Conservation (phyloP, 1,139 yeast species). For the Candida sp. region DNA sequence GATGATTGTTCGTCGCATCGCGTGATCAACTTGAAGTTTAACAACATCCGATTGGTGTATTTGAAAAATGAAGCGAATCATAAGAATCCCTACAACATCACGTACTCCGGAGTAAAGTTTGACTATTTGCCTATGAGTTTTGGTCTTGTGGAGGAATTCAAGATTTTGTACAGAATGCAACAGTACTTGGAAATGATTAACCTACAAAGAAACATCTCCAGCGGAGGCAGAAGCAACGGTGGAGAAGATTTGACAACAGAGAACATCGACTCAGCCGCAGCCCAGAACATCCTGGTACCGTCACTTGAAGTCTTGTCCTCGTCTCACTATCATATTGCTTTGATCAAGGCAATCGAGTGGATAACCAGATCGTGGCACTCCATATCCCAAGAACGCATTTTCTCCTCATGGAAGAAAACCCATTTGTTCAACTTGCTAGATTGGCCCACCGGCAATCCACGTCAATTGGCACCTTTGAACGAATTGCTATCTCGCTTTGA, state of each 20-base stretch:
- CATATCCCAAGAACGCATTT: constrained; percentile 48
- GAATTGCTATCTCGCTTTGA: constrained; percentile 18
- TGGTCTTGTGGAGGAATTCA: constrained; percentile 68
- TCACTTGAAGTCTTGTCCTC: constrained; percentile 36
- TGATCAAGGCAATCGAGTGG: constrained; percentile 62
- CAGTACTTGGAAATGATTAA: constrained; percentile 58
- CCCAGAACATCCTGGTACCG: constrained; percentile 6
- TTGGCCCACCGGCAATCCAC: constrained; percentile 23
- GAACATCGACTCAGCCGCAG: neutral
- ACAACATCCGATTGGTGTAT: constrained; percentile 52
- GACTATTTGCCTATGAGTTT: constrained; percentile 66
- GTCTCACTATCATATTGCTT: constrained; percentile 47
- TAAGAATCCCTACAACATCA: constrained; percentile 41
- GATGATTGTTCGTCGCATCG: constrained; percentile 72
- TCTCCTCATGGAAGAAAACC: constrained; percentile 56
- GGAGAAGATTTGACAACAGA: neutral
- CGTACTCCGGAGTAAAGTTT: constrained; percentile 40
- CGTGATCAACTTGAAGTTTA: constrained; percentile 57
- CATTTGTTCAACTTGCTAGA: constrained; percentile 21
- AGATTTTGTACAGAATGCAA: constrained; percentile 59
- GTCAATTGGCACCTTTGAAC: constrained; percentile 7
- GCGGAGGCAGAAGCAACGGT: neutral
- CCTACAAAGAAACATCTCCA: constrained; percentile 35
- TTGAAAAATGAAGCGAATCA: constrained; percentile 45
- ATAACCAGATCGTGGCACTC: constrained; percentile 60